phyloP scores from a whole-genome alignment of 345 rosid genomes.

The Syzygium aqueum region DNA sequence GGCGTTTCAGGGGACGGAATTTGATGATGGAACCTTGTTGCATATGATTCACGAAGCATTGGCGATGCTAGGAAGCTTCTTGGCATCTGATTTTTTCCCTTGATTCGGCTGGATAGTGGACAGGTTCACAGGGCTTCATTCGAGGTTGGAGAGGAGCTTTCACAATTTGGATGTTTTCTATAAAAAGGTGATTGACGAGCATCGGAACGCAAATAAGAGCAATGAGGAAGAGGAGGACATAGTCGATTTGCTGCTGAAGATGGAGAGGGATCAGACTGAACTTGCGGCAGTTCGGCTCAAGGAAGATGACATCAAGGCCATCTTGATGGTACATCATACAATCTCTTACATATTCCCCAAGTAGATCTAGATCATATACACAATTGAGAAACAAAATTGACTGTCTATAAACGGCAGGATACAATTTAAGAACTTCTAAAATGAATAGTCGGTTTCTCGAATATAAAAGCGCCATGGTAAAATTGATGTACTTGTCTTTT shows the following conservation, averaged over 20 bases:
- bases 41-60: background rate
- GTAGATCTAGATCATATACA: conserved; percentile 1
- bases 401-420: background rate
- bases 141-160: conserved; percentile 6
- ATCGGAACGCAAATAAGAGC: background rate
- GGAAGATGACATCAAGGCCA: conserved; percentile 3
- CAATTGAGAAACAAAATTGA: background rate
- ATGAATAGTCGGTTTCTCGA: background rate
- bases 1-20: conserved; percentile 5
- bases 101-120: conserved; percentile 15
- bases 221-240: conserved; percentile 6
- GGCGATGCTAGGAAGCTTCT: conserved; percentile 5
- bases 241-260: conserved; percentile 9
- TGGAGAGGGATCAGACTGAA: background rate
- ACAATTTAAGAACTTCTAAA: background rate
- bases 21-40: background rate
- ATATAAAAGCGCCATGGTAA: background rate
- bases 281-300: background rate
- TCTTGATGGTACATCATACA: background rate
- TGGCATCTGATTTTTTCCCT: conserved; percentile 10
- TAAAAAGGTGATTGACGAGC: conserved; percentile 2
- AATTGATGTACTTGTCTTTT: background rate
- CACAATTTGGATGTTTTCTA: conserved; percentile 1
- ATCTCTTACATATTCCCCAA: background rate
- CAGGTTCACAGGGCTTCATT: conserved; percentile 6